These are phyloP conservation scores for Penicillium tannophilum DNA, from an alignment of 495 filamentous ascomycete genomes.

Conservation along the genomic window DNA sequence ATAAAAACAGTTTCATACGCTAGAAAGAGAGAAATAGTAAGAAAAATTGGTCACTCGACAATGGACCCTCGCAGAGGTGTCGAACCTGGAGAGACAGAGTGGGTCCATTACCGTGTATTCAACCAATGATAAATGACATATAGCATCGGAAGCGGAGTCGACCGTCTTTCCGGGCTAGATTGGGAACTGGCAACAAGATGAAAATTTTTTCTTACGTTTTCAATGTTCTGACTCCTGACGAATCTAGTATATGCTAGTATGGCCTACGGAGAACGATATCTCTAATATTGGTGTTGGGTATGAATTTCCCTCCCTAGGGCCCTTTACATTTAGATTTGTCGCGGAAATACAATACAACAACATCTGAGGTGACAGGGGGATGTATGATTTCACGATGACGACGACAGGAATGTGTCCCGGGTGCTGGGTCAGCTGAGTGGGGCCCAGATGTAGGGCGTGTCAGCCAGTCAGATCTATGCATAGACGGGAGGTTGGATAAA, in stretches of 20 bases:
- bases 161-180: conserved; percentile 9
- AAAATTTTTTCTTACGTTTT: conserved; percentile 6
- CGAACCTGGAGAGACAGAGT: conserved; percentile 18
- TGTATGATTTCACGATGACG: conserved; percentile 32
- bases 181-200: conserved; percentile 7
- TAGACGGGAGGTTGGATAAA: neutral
- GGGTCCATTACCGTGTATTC: conserved; percentile 1
- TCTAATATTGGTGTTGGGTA: neutral
- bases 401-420: conserved; percentile 19
- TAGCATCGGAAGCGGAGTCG: conserved; percentile 12
- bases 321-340: neutral
- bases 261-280: neutral
- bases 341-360: conserved; percentile 1
- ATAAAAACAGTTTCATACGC: neutral
- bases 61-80: conserved; percentile 12
- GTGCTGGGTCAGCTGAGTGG: conserved; percentile 7
- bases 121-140: conserved; percentile 9
- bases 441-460: neutral
- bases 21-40: neutral
- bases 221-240: neutral
- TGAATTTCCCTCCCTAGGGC: too few species aligned
- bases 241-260: neutral
- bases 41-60: neutral
- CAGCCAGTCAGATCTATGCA: conserved; percentile 10
- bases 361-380: neutral